Conservation (phyloP, 371 early-diverging fungal genomes). For the Lichtheimia hyalospora region DNA sequence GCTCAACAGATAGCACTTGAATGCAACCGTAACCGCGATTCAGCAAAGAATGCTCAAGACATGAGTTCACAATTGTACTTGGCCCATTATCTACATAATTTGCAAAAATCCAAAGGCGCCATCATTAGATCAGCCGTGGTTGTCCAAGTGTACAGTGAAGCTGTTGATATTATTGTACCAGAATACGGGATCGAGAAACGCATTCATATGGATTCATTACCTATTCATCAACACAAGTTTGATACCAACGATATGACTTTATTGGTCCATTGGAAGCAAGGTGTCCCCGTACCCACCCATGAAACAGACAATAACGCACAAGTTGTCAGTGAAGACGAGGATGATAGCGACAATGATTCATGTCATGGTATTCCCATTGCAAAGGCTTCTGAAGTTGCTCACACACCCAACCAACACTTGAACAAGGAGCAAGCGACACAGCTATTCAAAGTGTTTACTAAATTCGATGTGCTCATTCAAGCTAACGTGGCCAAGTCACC, state of each 20-base stretch:
- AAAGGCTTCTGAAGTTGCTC: background rate
- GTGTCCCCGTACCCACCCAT: conserved; percentile 18
- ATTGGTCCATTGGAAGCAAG: conserved; percentile 50
- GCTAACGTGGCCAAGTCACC: conserved; percentile 35
- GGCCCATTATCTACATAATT: conserved; percentile 57
- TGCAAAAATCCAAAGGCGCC: conserved; percentile 33
- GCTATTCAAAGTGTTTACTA: conserved; percentile 27
- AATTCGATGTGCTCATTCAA: conserved; percentile 31
- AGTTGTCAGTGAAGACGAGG: conserved; percentile 13
- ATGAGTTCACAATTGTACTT: conserved; percentile 76
- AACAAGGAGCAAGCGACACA: conserved; percentile 27
- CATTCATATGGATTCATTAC: conserved; percentile 55
- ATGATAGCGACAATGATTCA: conserved; percentile 6
- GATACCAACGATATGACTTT: conserved; percentile 29
- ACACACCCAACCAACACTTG: background rate
- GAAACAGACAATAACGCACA: conserved; percentile 13
- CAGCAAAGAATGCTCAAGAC: conserved; percentile 84
- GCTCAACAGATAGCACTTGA: conserved; percentile 61
- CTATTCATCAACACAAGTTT: conserved; percentile 55
- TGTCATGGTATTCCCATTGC: conserved; percentile 3
- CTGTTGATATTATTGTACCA: conserved; percentile 74
- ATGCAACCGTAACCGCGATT: conserved; percentile 83
- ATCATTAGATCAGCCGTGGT: conserved; percentile 53
- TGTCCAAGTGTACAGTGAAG: conserved; percentile 48
- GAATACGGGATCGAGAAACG: conserved; percentile 76